Conservation (phyloP, 2,329 filamentous ascomycete genomes). For the Daldinia eschscholtzii region DNA sequence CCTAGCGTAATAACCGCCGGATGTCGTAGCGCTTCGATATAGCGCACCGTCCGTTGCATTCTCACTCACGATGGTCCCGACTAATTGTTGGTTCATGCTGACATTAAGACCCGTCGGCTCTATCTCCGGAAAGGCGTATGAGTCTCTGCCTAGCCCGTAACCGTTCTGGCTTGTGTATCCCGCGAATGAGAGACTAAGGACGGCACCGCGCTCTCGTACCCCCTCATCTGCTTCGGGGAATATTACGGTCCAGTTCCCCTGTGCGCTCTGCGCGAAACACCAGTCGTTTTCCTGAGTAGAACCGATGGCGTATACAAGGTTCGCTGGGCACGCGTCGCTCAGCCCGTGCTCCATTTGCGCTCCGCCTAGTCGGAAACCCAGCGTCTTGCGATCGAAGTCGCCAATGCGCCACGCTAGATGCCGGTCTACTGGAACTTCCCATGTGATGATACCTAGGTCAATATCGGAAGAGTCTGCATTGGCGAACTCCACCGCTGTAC, state of each 20-base stretch:
- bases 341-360: constrained; percentile 3
- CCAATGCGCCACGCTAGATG: background rate
- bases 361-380: constrained; percentile 7
- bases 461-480: background rate
- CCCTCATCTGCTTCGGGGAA: background rate
- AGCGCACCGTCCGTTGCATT: constrained; percentile 7
- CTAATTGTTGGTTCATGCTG: constrained; percentile 11
- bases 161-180: constrained; percentile 12
- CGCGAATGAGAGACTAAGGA: constrained; percentile 8
- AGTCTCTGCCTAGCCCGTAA: constrained; percentile 9
- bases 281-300: background rate
- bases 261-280: constrained; percentile 10
- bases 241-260: constrained; percentile 9
- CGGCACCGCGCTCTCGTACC: background rate
- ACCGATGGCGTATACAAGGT: constrained; percentile 1
- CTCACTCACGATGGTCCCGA: constrained; percentile 1
- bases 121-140: constrained; percentile 10
- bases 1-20: constrained; percentile 8
- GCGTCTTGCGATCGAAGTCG: constrained; percentile 9
- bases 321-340: constrained; percentile 6
- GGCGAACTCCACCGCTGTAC: background rate
- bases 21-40: constrained; percentile 8
- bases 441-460: background rate
- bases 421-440: background rate
- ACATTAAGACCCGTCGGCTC: constrained; percentile 8